These are phyloP conservation scores for Pyrenophora teres DNA, from an alignment of 2,329 filamentous ascomycete species.

Conservation along the genomic window DNA sequence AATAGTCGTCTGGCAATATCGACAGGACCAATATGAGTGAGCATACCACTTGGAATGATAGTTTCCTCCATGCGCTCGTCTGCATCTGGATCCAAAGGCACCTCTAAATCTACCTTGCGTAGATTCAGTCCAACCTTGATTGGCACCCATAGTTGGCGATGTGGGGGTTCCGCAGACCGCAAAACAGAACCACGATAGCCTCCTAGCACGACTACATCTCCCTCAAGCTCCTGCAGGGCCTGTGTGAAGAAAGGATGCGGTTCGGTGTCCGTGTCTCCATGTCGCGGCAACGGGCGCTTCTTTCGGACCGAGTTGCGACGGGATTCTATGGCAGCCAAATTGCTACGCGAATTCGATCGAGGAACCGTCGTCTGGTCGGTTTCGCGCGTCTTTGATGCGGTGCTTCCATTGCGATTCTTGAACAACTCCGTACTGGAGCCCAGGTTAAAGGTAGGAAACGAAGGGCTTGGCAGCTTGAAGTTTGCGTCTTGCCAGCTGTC, in stretches of 20 bases:
- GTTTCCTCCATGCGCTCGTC: slow-evolving; percentile 81
- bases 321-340: slow-evolving; percentile 15
- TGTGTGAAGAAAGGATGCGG: slow-evolving; percentile 58
- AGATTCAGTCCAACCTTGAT: slow-evolving; percentile 92
- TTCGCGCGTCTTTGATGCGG: slow-evolving; percentile 18
- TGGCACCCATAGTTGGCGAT: slow-evolving; percentile 91
- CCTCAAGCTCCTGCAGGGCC: slow-evolving; percentile 71
- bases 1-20: slow-evolving; percentile 85
- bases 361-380: slow-evolving; percentile 16
- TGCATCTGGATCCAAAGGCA: slow-evolving; percentile 79
- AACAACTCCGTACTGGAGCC: slow-evolving; percentile 40
- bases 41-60: slow-evolving; percentile 85
- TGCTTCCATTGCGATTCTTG: slow-evolving; percentile 21
- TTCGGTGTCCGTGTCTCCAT: slow-evolving; percentile 34
- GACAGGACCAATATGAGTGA: slow-evolving; percentile 89
- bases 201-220: slow-evolving; percentile 86
- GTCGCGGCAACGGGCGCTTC: slow-evolving; percentile 18
- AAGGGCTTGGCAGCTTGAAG: slow-evolving; percentile 62
- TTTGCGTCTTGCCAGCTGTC: slow-evolving; percentile 86
- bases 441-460: slow-evolving; percentile 60
- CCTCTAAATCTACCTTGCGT: slow-evolving; percentile 87
- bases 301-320: slow-evolving; percentile 20
- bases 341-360: slow-evolving; percentile 26
- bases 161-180: slow-evolving; percentile 77
- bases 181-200: slow-evolving; percentile 91